phyloP scores from a whole-genome alignment of 176 grass and related monocot genomes.

The Secale cereale region DNA sequence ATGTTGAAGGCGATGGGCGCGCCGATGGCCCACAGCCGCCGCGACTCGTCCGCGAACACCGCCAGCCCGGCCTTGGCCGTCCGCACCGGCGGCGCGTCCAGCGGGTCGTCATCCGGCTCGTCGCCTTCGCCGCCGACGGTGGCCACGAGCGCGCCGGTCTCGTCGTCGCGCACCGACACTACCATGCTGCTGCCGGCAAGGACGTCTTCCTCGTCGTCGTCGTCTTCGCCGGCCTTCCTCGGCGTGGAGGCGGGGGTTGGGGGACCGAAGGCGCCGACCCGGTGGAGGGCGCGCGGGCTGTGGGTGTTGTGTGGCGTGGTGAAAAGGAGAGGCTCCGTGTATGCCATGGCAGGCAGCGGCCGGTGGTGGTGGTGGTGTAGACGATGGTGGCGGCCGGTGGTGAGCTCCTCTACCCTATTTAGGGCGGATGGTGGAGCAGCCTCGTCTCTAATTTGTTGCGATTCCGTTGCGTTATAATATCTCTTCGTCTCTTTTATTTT shows the following conservation, averaged over 20 bases:
- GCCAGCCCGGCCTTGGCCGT: constrained; percentile 22
- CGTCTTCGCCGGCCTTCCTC: neutral
- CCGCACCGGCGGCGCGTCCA: constrained; percentile 39
- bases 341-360: constrained; percentile 16
- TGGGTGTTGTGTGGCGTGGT: neutral
- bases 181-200: neutral
- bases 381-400: neutral
- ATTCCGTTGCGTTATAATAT: no score
- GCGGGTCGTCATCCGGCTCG: neutral
- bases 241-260: neutral
- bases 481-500: no score
- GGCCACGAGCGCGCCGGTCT: constrained; percentile 25
- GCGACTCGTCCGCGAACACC: constrained; percentile 48
- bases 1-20: no score
- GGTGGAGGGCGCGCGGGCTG: constrained; percentile 15
- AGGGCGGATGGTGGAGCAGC: no score
- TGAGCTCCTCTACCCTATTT: no score
- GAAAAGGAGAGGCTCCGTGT: constrained; percentile 32
- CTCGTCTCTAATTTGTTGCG: no score
- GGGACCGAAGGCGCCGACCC: neutral
- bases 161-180: constrained; percentile 22
- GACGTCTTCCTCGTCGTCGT: neutral
- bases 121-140: neutral
- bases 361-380: neutral
- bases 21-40: neutral